Base-by-base conservation (phyloP, 225 moss, liverwort and hornwort genomes). In the Physcomitrellopsis africana region DNA sequence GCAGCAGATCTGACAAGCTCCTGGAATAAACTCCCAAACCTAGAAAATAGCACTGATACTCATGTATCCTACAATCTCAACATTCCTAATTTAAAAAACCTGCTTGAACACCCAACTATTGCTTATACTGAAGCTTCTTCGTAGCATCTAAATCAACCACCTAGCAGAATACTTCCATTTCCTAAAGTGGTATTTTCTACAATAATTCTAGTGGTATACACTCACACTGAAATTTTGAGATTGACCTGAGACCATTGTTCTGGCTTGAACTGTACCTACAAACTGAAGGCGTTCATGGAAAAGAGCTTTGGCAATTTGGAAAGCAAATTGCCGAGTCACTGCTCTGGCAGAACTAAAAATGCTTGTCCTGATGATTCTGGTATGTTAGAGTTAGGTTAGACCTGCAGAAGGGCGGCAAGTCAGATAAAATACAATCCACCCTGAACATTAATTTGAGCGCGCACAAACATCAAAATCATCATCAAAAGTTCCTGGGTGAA, bases 391-490 rank as follows among this genome's bases (percentile, higher is more conserved):
- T 62, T 42, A 41, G 61, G 37, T 54, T 77, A 84, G 18, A 79
- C 80, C 60, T 84, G 76, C 19, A 54, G 11, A 67, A 57, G 59
- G 20, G 63, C 49, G 13, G 42, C 52, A 53, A 69, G 41, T 54
- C 47, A 68, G 63, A 63, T 53, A 26, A 17, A 42, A 42, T 10
- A 60, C 68, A 46, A 10, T 24, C 26, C 18, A 22, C 57, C 20
- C 1, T 0, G 54, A 54, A 37, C 76, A 54, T 67, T 61, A 46
- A 60, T 32, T 16, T 44, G 14, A 27, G 19, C 41, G 32, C 51
- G 64, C 9, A 61, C 9, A 56, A 63, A 51, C 5, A 60, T 57
- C 12, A 26, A 49, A 0, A 80, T n/a, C 24, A 23, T 0, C 7
- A 18, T 7, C 37, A 63, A 62, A 53, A 15, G 32, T 32, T 29